Evolutionary conservation across 129 eudicot genomes (phyloP).

Genomic region (Escallonia rubra): DNA sequence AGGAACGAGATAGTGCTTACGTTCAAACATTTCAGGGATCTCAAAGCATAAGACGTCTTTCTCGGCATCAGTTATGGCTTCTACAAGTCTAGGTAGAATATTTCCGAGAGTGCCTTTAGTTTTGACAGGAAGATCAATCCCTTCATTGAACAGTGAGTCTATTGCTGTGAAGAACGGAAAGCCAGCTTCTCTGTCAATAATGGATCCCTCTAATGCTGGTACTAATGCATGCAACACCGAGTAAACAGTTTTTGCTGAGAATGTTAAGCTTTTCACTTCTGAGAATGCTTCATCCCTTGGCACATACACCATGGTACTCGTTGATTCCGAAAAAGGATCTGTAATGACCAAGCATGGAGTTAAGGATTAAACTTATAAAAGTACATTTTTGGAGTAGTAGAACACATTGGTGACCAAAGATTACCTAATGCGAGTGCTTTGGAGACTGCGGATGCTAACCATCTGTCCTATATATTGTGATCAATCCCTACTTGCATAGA

Average conservation of each 20-base stretch:
- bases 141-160: slow-evolving; percentile 58
- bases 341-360: background rate
- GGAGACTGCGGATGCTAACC: too few relatives aligned
- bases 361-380: background rate
- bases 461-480: too few relatives aligned
- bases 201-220: slow-evolving; percentile 25
- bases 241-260: slow-evolving; percentile 45
- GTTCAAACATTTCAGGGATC: slow-evolving; percentile 51
- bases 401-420: too few relatives aligned
- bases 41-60: slow-evolving; percentile 45
- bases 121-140: slow-evolving; percentile 35
- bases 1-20: slow-evolving; percentile 24
- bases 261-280: slow-evolving; percentile 42
- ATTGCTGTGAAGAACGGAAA: slow-evolving; percentile 62
- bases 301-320: slow-evolving; percentile 41
- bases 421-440: too few relatives aligned
- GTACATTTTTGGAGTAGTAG: too few relatives aligned
- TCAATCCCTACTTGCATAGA: too few relatives aligned
- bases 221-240: slow-evolving; percentile 52
- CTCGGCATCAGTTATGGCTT: slow-evolving; percentile 22
- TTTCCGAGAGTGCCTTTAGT: background rate
- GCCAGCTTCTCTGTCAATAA: slow-evolving; percentile 35
- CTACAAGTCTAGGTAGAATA: slow-evolving; percentile 61
- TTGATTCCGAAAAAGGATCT: slow-evolving; percentile 59
- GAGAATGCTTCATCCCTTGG: slow-evolving; percentile 81